Evolutionary conservation across 768 basidiomycete species (phyloP), one percentile per base, ranked within the genome.

Genomic region (Boletus sp.): DNA sequence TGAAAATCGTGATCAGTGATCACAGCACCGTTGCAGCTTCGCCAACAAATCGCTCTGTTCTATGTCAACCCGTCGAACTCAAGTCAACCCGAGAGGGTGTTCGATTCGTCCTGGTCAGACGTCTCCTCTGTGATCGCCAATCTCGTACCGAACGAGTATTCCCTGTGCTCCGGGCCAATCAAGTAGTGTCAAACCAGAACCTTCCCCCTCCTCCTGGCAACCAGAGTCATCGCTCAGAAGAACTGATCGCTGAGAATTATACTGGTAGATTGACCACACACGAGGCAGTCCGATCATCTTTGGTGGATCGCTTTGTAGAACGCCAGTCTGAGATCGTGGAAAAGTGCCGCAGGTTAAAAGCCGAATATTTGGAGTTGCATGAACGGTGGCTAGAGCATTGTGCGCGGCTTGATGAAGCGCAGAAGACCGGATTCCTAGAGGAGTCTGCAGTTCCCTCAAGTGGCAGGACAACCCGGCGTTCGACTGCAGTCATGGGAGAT

Each of bases 351-450:
- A 76, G 71, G 18, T 75, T 94, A 30, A 80, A 80, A 47, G 77
- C 77, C 55, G 83, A 93, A 68, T 94, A 96, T 67, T 65, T 84
- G 52, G 65, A 72, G 14, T 76, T 89, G 47, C 87, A 95, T 63
- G 80, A 83, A 60, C 79, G 81, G 46, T 96, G 93, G 93, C 55
- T 83, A 30, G 77, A 77, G 2, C 87, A 90, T 61, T 92, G 92
- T 68, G 74, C 78, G 14, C 75, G 78, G 40, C 76, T 96, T 58
- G 90, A 92, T 64, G 80, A 84, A 48, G 59, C 9, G 14, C 70
- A 73, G 32, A 76, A 72, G 61, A 59, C 50, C 14, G 71, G 74
- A 56, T 55, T 56, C 14, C 46, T 51, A 14, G 71, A 78, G 61
- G 80, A 80, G 52, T 74, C 76, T 15, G 64, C 75, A 15, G 70